phyloP scores from a whole-genome alignment of 768 basidiomycete genomes.

The Calocybe cyanea region DNA sequence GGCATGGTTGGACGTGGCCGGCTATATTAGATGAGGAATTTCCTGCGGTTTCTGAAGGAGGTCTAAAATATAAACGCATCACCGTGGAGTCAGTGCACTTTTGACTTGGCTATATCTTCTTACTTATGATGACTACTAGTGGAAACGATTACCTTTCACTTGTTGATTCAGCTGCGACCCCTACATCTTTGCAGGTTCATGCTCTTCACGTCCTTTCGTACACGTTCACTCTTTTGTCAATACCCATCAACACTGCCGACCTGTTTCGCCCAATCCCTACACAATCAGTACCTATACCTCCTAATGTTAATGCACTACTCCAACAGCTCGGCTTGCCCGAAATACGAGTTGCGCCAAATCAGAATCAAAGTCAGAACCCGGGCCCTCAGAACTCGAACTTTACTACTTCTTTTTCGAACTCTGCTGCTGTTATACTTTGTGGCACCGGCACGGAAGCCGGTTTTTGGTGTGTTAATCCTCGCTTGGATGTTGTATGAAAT shows the following conservation, averaged over 20 bases:
- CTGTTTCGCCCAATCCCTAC: constrained; percentile 19
- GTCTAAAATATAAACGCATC: constrained; percentile 37
- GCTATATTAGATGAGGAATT: constrained; percentile 43
- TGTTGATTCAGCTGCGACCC: constrained; percentile 36
- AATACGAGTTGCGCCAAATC: constrained; percentile 34
- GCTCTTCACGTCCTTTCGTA: constrained; percentile 60
- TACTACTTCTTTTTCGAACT: constrained; percentile 69
- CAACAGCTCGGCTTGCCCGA: constrained; percentile 63
- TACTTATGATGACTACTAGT: constrained; percentile 28
- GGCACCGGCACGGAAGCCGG: constrained; percentile 67
- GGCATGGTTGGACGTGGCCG: constrained; percentile 48
- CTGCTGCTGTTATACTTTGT: constrained; percentile 72
- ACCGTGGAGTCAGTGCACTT: constrained; percentile 36
- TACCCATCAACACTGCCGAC: constrained; percentile 23
- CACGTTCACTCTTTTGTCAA: constrained; percentile 48
- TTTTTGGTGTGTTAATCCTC: constrained; percentile 62
- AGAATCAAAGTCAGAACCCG: constrained; percentile 27
- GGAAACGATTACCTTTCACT: constrained; percentile 54
- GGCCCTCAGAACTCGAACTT: no score
- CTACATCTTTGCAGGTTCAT: constrained; percentile 59
- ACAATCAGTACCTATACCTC: constrained; percentile 35
- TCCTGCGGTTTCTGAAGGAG: constrained; percentile 34
- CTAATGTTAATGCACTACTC: constrained; percentile 56
- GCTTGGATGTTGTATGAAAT: constrained; percentile 75
- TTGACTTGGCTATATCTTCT: not conserved